These are phyloP conservation scores for Ocimum tenuiflorum DNA, from an alignment of 257 asterid species.

Conservation along the genomic window DNA sequence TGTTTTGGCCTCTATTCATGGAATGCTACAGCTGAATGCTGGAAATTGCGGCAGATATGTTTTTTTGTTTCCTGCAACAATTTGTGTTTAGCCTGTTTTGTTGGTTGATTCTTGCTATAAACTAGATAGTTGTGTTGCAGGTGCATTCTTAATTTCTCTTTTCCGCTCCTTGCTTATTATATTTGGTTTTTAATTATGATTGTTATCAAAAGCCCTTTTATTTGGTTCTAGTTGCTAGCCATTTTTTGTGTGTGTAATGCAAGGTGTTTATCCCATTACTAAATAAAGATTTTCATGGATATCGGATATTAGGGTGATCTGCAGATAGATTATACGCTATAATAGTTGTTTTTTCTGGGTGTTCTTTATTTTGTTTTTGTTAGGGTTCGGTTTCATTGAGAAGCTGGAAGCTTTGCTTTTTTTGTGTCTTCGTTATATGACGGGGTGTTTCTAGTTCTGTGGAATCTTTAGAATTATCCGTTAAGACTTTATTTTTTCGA, in stretches of 20 bases:
- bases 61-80: neutral
- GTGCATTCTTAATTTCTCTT: neutral
- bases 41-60: neutral
- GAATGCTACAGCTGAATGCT: neutral
- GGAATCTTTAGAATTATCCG: neutral
- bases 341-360: neutral
- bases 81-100: neutral
- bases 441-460: neutral
- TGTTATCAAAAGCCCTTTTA: neutral
- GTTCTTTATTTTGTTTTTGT: neutral
- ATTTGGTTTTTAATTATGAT: neutral
- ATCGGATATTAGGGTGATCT: neutral
- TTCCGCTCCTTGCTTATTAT: neutral
- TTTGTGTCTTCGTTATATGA: neutral
- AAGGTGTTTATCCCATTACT: neutral
- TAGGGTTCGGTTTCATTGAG: neutral
- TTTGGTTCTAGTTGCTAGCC: slow-evolving; percentile 1
- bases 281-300: neutral
- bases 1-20: neutral
- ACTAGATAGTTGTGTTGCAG: neutral
- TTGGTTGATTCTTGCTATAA: neutral
- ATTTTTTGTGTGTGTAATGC: neutral
- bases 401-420: slow-evolving; percentile 1
- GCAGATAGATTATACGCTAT: neutral
- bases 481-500: neutral